Evolutionary conservation across 2,329 filamentous ascomycete genomes (phyloP), one percentile per base, ranked within the genome.

Genomic region (Dothideomycetidae sp.): DNA sequence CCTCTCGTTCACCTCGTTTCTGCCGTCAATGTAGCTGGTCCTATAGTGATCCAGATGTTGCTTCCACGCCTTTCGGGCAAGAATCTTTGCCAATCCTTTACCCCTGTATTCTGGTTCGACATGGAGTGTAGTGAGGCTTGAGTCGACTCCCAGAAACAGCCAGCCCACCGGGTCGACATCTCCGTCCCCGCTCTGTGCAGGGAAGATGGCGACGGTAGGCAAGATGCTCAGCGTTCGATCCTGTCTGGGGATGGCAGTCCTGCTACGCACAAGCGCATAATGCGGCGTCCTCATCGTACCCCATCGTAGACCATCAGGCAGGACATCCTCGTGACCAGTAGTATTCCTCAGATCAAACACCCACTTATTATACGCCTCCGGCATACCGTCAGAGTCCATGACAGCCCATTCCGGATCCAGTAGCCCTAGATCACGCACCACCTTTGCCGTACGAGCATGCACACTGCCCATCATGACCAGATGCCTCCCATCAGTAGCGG

Each of bases 131-230:
- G 65, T 69, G 11, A 79, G 51, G n/a, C 70, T 73, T 1, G 68
- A 75, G 48, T 81, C 76, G 2, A 68, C 58, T 0, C 72, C 74
- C 56, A 62, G 47, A 37, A 82, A 79, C 0, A 67, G 70, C 78
- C 78, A 83, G 0, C 75, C 72, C 4, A 81, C 57, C 0, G 73
- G 69, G 1, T 57, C 64, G 12, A 68, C 64, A 1, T 57, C 65
- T 1, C 61, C 63, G 12, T 68, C 61, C 1, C 36, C 66, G 1
- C 16, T 23, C 10, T 46, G 21, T 2, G 15, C 31, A 17, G 36
- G 40, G 36, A 43, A 54, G 31, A 56, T 48, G 3, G 48, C 52
- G 12, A 53, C 36, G 69, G 57, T 14, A 5, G 59, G 57, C 34
- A 66, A 37, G 18, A 54, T 51, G 29, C 58, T 45, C 36, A 67